Evolutionary conservation across 768 basidiomycete species (phyloP).

Genomic region (Pulveroboletus frians): DNA sequence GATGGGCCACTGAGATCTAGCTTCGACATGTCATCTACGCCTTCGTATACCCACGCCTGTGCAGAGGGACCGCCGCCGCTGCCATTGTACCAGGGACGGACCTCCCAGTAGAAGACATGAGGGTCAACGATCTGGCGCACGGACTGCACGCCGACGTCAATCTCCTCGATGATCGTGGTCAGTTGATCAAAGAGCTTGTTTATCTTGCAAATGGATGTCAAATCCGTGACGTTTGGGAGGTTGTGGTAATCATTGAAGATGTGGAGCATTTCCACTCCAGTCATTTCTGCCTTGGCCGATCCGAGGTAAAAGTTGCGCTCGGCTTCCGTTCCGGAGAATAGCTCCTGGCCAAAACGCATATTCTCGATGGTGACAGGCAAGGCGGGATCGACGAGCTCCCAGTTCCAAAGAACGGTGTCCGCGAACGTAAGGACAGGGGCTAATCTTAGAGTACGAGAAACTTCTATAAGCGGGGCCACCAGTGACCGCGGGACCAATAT

Average conservation of each 20-base stretch:
- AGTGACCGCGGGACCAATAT: slow-evolving; percentile 70
- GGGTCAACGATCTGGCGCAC: slow-evolving; percentile 76
- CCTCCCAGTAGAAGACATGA: slow-evolving; percentile 80
- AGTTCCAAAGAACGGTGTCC: slow-evolving; percentile 95
- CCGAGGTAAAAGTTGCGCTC: slow-evolving; percentile 84
- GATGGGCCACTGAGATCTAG: slow-evolving; percentile 83
- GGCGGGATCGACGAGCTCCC: slow-evolving; percentile 53
- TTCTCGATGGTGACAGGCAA: slow-evolving; percentile 64
- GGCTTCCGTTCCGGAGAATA: slow-evolving; percentile 82
- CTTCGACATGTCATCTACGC: slow-evolving; percentile 50
- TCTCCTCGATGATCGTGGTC: slow-evolving; percentile 62
- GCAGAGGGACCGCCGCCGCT: slow-evolving; percentile 52
- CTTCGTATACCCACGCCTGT: slow-evolving; percentile 74
- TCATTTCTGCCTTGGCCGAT: slow-evolving; percentile 80
- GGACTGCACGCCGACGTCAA: slow-evolving; percentile 63
- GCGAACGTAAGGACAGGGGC: slow-evolving; percentile 95
- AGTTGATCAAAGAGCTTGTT: slow-evolving; percentile 68
- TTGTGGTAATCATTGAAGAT: slow-evolving; percentile 85
- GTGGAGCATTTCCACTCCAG: slow-evolving; percentile 78
- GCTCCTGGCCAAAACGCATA: slow-evolving; percentile 56
- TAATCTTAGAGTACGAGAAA: slow-evolving; percentile 75
- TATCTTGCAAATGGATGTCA: slow-evolving; percentile 61
- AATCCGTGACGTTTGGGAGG: slow-evolving; percentile 61
- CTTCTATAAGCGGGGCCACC: slow-evolving; percentile 67
- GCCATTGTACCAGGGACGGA: slow-evolving; percentile 92